Base-by-base conservation (phyloP, 176 grass and related monocot species). In the Lolium multiflorum region DNA sequence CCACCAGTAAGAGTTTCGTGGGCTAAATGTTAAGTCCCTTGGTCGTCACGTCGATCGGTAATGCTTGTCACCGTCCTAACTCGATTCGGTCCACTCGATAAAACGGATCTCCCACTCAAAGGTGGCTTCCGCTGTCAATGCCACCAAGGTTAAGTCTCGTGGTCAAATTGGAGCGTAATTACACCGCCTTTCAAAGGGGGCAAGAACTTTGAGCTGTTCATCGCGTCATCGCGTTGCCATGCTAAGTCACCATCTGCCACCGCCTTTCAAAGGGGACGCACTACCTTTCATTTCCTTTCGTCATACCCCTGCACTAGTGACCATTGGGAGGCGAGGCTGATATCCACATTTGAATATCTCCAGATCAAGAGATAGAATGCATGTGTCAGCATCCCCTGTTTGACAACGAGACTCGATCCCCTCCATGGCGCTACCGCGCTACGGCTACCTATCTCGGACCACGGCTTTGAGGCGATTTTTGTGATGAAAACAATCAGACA, bases 11-110 rank as follows among this genome's bases (percentile, higher is more conserved):
- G 9, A 9, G 1, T 48, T 11, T 48, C 47, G 47, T 48, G 6
- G 31, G 69, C 69, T 47, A 39, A 50, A 81, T 59, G 58, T n/a
- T n/a, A 61, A 61, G 11, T 65, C 22, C 20, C 78, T 82, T 90
- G 0, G 78, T 38, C 79, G 31, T 74, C 89, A 82, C 72, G 83
- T n/a, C n/a, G n/a, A n/a, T 18, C 84, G 71, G 52, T 54, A 86
- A 83, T 87, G 84, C 62, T 10, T 46, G 89, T 83, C 83, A 2
- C 78, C 28, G 9, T 89, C 82, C 10, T 50, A 9, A 4, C n/a
- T 86, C 76, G 52, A 55, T 55, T 55, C 5, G 52, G 16, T 6
- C 15, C 52, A 55, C 50, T 52, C 14, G 50, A 46, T 6, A n/a
- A 6, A 6, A 46, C 43, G 43, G 71, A 78, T 86, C 44, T 82